Percentiles rank a stretch among this genome's conserved stretches.
Conservation (phyloP, 1,139 yeast genomes). For the Taphrina deformans region DNA sequence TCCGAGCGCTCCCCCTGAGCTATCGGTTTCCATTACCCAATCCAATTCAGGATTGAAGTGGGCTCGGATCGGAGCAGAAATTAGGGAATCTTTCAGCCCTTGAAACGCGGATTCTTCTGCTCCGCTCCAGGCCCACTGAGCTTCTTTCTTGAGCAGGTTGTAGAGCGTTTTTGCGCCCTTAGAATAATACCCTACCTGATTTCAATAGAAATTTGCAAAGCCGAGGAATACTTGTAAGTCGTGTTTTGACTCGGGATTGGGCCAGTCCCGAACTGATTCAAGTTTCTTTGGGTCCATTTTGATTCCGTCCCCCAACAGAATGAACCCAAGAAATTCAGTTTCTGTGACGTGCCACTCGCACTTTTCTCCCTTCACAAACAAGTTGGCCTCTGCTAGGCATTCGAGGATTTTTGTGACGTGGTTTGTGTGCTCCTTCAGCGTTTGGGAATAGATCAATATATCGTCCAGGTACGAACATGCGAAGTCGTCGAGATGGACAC, state of each 20-base stretch:
- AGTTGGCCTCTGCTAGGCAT: slow-evolving; percentile 27
- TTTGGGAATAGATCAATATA: slow-evolving; percentile 40
- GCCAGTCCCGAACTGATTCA: not conserved
- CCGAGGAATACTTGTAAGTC: slow-evolving; percentile 3
- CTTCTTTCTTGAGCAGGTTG: not conserved
- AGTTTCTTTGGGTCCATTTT: not conserved
- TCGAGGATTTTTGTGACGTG: slow-evolving; percentile 38
- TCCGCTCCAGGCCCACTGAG: not conserved
- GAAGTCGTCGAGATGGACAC: slow-evolving; percentile 35
- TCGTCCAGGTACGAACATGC: slow-evolving; percentile 43
- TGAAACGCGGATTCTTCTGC: not conserved
- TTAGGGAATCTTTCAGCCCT: not conserved
- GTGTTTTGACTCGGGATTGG: not conserved
- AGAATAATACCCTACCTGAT: not conserved
- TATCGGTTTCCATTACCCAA: slow-evolving; percentile 20
- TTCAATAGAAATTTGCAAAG: not conserved
- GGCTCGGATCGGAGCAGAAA: slow-evolving; percentile 15
- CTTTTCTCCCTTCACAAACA: slow-evolving; percentile 5
- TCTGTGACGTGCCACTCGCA: not conserved
- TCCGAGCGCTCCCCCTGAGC: slow-evolving; percentile 19
- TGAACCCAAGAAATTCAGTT: not conserved
- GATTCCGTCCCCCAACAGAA: not conserved
- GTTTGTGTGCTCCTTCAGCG: slow-evolving; percentile 5
- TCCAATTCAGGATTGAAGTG: slow-evolving; percentile 16
- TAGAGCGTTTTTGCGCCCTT: not conserved